These are phyloP conservation scores for Salix arbutifolia DNA, from an alignment of 345 rosid genomes.

Conservation along the genomic window DNA sequence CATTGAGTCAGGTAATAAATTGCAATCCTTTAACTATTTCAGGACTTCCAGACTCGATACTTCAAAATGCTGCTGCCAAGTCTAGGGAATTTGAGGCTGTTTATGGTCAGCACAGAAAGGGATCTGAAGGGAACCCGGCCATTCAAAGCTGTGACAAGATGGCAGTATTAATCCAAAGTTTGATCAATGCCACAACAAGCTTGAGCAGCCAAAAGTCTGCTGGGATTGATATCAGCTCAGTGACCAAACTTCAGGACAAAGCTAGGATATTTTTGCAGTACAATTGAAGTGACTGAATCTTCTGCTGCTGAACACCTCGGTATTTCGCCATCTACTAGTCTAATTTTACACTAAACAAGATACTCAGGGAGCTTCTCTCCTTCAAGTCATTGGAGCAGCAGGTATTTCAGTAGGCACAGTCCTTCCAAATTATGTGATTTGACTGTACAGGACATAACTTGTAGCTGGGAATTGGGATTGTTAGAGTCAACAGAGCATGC, in stretches of 20 bases:
- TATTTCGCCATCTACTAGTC: neutral
- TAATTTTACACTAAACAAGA: neutral
- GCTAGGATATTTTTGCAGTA: conserved; percentile 41
- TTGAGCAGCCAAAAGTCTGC: conserved; percentile 15
- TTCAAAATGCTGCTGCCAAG: conserved; percentile 57
- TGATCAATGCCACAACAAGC: conserved; percentile 24
- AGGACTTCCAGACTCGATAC: conserved; percentile 76
- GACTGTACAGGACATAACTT: neutral
- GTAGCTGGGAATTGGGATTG: no score
- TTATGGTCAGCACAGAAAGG: conserved; percentile 41
- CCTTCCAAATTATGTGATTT: neutral
- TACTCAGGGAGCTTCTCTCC: neutral
- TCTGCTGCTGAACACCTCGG: neutral
- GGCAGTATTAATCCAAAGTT: conserved; percentile 35
- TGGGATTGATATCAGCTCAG: conserved; percentile 9
- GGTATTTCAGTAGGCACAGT: neutral
- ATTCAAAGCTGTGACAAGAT: conserved; percentile 16
- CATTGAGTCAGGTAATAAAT: neutral
- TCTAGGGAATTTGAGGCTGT: conserved; percentile 66
- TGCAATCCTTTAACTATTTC: conserved; percentile 16
- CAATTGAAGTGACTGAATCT: conserved; percentile 19
- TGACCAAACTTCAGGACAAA: conserved; percentile 44
- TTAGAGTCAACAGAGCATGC: no score
- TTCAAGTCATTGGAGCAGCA: neutral
- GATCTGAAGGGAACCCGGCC: conserved; percentile 4